Percentiles rank a stretch among this genome's conserved stretches.
Evolutionary conservation across 495 filamentous ascomycete species (phyloP).

Genomic region (Chlorociboria aeruginascens): DNA sequence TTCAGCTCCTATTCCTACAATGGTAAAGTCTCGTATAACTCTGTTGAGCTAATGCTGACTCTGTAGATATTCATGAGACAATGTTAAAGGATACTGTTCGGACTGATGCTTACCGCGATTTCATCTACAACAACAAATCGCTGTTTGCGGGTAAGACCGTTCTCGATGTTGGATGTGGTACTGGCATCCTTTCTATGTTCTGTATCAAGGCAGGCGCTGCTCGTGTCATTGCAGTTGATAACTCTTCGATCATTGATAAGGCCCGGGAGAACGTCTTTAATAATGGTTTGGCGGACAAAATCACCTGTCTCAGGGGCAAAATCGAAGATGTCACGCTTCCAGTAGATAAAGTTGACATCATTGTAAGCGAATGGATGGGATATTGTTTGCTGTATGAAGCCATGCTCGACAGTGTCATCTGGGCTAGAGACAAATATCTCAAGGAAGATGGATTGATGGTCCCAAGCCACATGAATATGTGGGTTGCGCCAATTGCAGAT

Average conservation of each 20-base stretch:
- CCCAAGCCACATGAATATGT: constrained; percentile 82
- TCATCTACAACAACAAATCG: constrained; percentile 93
- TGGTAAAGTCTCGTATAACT: constrained; percentile 31
- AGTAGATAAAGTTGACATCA: constrained; percentile 88
- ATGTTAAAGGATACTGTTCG: constrained; percentile 96
- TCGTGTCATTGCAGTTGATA: constrained; percentile 92
- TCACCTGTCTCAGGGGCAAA: constrained; percentile 86
- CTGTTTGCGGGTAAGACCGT: constrained; percentile 97
- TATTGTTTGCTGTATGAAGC: constrained; percentile 97
- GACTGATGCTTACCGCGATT: constrained; percentile 89
- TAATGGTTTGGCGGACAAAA: constrained; percentile 72
- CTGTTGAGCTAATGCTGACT: background rate
- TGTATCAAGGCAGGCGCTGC: constrained; percentile 87
- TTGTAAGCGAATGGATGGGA: constrained; percentile 99
- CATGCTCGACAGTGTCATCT: constrained; percentile 95
- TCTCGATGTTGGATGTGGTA: constrained; percentile 95
- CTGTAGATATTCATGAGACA: constrained; percentile 71
- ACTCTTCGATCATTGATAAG: constrained; percentile 93
- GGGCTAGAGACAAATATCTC: constrained; percentile 86
- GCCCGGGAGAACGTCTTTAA: constrained; percentile 79
- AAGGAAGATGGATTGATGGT: constrained; percentile 75
- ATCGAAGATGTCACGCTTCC: constrained; percentile 93
- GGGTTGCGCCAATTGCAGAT: constrained; percentile 79
- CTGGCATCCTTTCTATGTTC: constrained; percentile 72
- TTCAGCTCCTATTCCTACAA: constrained; percentile 75